Evolutionary conservation across 1,284 basidiomycete species (phyloP), one percentile per base, ranked within the genome.

Genomic region (Pseudozyma sp.): DNA sequence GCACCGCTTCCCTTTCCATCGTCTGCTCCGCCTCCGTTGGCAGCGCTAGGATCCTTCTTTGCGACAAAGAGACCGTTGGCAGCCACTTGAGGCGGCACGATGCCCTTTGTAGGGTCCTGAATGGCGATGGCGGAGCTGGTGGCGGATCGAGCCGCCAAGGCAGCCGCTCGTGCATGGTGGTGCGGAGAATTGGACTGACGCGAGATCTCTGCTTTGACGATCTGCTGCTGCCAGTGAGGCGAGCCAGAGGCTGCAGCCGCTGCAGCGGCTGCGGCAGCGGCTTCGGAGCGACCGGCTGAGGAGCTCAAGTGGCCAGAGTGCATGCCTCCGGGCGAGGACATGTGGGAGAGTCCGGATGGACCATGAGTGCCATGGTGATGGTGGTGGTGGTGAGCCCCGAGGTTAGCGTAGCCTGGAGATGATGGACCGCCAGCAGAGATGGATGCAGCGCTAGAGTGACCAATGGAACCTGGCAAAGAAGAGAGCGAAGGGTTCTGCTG

Each of bases 121-220:
- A 80, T 80, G 10, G 87, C 85, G 30, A 85, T 79, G 8, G 85
- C 84, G 67, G 85, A 82, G 61, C 86, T 87, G 54, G 86, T 86
- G 35, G 86, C 85, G 57, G 86, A 87, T 37, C 88, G 84, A 7
- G 87, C 87, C 10, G 87, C 87, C 57, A 88, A 85, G 37, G 88
- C 88, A 14, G 88, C 88, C 19, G 88, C 87, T 29, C 88, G 82
- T 14, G 88, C 88, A 30, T 88, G 87, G 75, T 88, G 88, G 75
- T 89, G 88, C 0, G 88, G 87, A 14, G 87, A 85, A 8, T 85
- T 85, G 2, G 87, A 85, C 49, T 86, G 82, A 44, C 88, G 84
- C n/a, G 87, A 88, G 39, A 87, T 85, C 84, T 81, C 80, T 47
- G 80, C 80, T 46, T 81, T 80, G 53, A 80, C 40, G 17, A 83